A percentile compares a stretch with the other conserved stretches of the same genome.
Conservation (phyloP, 768 basidiomycete species). For the Termitomyces sp. region DNA sequence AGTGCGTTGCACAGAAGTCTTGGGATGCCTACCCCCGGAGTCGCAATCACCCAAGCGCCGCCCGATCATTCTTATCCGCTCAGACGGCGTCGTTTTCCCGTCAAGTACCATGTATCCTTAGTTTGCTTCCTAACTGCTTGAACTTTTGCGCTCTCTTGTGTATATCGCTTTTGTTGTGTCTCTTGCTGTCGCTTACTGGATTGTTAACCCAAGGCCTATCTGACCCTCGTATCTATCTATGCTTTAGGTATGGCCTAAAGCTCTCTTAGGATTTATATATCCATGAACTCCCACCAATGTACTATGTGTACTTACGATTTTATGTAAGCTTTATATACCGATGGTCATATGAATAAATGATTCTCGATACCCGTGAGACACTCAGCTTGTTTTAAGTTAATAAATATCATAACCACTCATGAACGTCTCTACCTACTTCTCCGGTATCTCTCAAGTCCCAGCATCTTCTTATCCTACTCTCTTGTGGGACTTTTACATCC, state of each 20-base stretch:
- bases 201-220: conserved; percentile 16
- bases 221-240: conserved; percentile 11
- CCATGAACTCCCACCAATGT: conserved; percentile 1
- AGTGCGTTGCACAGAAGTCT: conserved; percentile 81
- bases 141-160: conserved; percentile 9
- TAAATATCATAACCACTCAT: conserved; percentile 15
- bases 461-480: conserved; percentile 33
- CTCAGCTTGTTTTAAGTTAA: neutral
- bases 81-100: conserved; percentile 86
- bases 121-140: conserved; percentile 18
- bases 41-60: conserved; percentile 60
- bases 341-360: neutral
- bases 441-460: conserved; percentile 23
- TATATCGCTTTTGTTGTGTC: conserved; percentile 15
- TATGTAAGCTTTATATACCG: neutral
- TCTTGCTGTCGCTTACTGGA: conserved; percentile 20
- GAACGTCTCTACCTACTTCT: conserved; percentile 29
- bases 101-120: conserved; percentile 79
- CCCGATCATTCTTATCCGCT: conserved; percentile 76
- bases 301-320: conserved; percentile 12
- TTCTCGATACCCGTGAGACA: neutral
- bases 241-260: conserved; percentile 16
- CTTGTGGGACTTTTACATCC: conserved; percentile 57
- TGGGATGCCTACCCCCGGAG: conserved; percentile 79
- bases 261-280: conserved; percentile 12